These are phyloP conservation scores for Haplographium delicatum DNA, from an alignment of 495 filamentous ascomycete species.

Conservation along the genomic window DNA sequence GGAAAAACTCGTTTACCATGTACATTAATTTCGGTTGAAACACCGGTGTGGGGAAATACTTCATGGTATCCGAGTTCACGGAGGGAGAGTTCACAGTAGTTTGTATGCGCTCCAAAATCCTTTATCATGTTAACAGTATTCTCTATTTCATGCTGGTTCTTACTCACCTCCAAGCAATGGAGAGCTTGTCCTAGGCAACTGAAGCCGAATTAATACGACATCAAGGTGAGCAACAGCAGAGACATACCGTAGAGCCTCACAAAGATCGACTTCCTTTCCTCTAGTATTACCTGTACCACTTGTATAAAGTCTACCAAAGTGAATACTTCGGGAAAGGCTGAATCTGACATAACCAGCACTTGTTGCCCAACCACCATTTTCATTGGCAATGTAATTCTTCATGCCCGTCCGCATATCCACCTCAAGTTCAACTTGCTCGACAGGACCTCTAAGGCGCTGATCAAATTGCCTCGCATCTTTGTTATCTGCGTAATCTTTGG, in stretches of 20 bases:
- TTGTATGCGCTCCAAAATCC: slow-evolving; percentile 93
- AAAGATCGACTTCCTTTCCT: slow-evolving; percentile 80
- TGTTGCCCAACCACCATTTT: slow-evolving; percentile 67
- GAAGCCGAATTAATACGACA: not conserved
- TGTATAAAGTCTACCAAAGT: slow-evolving; percentile 83
- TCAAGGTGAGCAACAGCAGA: not conserved
- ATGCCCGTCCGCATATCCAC: slow-evolving; percentile 83
- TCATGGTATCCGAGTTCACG: slow-evolving; percentile 76
- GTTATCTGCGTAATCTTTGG: slow-evolving; percentile 60
- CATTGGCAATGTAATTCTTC: slow-evolving; percentile 99
- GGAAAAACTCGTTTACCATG: slow-evolving; percentile 74
- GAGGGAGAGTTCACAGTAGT: slow-evolving; percentile 79
- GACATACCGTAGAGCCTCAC: slow-evolving; percentile 66
- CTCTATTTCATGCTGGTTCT: no score
- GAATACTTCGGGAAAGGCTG: slow-evolving; percentile 78
- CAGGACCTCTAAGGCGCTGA: slow-evolving; percentile 70
- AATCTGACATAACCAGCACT: slow-evolving; percentile 85
- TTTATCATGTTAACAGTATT: not conserved
- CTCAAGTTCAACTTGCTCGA: slow-evolving; percentile 69
- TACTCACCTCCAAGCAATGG: slow-evolving; percentile 67
- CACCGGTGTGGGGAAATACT: slow-evolving; percentile 85
- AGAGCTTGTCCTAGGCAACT: slow-evolving; percentile 76
- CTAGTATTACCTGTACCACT: slow-evolving; percentile 54
- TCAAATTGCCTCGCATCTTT: slow-evolving; percentile 81
- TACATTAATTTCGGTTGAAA: slow-evolving; percentile 64